Evolutionary conservation across 1,284 basidiomycete species (phyloP).

Genomic region (Cutaneotrichosporon arboriforme): DNA sequence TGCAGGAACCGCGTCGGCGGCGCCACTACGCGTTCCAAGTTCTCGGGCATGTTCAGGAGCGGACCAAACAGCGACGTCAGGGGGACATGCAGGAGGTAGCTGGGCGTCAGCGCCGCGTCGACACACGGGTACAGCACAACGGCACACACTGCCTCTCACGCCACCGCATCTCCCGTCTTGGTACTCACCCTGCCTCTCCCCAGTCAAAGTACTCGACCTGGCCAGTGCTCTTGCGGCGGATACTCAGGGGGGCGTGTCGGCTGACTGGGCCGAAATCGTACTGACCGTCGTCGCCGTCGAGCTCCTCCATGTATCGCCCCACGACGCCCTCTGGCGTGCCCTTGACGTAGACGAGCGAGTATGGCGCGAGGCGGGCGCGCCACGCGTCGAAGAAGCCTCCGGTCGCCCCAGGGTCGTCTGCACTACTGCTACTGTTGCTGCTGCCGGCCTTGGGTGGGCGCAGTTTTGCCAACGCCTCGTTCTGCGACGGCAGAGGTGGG

Average conservation of each 20-base stretch:
- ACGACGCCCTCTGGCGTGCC: slow-evolving; percentile 41
- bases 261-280: slow-evolving; percentile 35
- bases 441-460: slow-evolving; percentile 13
- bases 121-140: neutral
- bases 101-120: slow-evolving; percentile 14
- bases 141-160: neutral
- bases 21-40: slow-evolving; percentile 20
- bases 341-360: slow-evolving; percentile 37
- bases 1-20: slow-evolving; percentile 29
- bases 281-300: slow-evolving; percentile 40
- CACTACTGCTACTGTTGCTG: neutral
- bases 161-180: neutral
- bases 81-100: slow-evolving; percentile 35
- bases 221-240: slow-evolving; percentile 14
- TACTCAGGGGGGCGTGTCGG: slow-evolving; percentile 17
- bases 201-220: slow-evolving; percentile 33
- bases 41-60: slow-evolving; percentile 21
- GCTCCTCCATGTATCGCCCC: slow-evolving; percentile 44
- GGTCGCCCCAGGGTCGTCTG: neutral
- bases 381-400: slow-evolving; percentile 27
- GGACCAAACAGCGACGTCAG: slow-evolving; percentile 34
- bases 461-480: slow-evolving; percentile 28
- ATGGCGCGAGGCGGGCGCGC: slow-evolving; percentile 24
- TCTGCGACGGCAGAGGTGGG: slow-evolving; percentile 16
- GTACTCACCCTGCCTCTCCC: slow-evolving; percentile 41